Evolutionary conservation across 2,329 filamentous ascomycete species (phyloP), one percentile per base, ranked within the genome.

Genomic region (Neospermospora avenae): DNA sequence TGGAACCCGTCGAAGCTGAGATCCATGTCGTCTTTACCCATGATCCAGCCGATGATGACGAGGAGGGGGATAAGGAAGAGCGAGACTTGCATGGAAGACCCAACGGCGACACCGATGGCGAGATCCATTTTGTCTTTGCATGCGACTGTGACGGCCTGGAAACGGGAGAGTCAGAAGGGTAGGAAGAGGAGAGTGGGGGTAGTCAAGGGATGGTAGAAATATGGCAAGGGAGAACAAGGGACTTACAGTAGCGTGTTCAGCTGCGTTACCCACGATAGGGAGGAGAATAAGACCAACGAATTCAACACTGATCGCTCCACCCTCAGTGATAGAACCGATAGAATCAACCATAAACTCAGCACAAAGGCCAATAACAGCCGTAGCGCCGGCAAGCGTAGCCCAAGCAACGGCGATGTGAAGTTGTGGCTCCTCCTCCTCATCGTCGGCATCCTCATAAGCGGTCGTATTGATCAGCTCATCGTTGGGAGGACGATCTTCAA

Each of bases 171-270:
- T 31, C 28, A 31, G 28, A n/a, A n/a, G n/a, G n/a, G n/a, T n/a
- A n/a, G n/a, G n/a, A n/a, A n/a, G n/a, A n/a, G n/a, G n/a, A n/a
- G n/a, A n/a, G n/a, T n/a, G n/a, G n/a, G n/a, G n/a, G n/a, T n/a
- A n/a, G n/a, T n/a, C n/a, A n/a, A n/a, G n/a, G n/a, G n/a, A n/a
- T n/a, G n/a, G n/a, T n/a, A n/a, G n/a, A n/a, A n/a, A n/a, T n/a
- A n/a, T n/a, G n/a, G n/a, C n/a, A n/a, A n/a, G n/a, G n/a, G n/a
- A n/a, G n/a, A n/a, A n/a, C n/a, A n/a, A n/a, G n/a, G n/a, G n/a
- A n/a, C n/a, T n/a, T n/a, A n/a, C 90, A 1, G 90, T 93, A 25
- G 91, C 89, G 70, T 93, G 90, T 72, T 93, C 89, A 1, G 89
- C 89, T 1, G 89, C 89, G 69, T 93, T 93, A 48, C 89, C 89